Base-by-base conservation (phyloP, 1,284 basidiomycete species). In the Cerioporus squamosus region DNA sequence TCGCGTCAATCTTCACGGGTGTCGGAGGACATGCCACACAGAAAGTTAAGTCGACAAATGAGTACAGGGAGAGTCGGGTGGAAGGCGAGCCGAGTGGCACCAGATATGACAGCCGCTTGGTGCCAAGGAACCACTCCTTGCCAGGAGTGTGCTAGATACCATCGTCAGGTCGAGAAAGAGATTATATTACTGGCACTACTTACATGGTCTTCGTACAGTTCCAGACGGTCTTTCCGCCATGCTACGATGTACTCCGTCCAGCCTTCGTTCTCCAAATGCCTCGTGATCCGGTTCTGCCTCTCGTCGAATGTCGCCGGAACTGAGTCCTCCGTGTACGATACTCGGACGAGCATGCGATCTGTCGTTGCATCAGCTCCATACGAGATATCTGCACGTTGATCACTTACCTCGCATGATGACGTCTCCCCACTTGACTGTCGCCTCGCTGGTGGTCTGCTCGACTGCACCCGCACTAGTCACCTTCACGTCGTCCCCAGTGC, bases 281-380 rank as follows among this genome's bases (percentile, higher is more conserved):
- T 78, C 5, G 86, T 83, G 5, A 79, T 82, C 1, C 88, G 83
- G 66, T 90, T 85, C 56, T 82, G 78, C 36, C 75, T 72, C 66
- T 94, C 93, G 66, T 93, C 86, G 66, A 93, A 94, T 47, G 79
- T 72, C 5, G 69, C 63, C 4, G 81, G 74, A 1, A 91, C 65
- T 23, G 74, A 74, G 57, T 85, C 83, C 53, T 82, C 81, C 5
- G 85, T 84, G 67, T 88, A 85, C 46, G 81, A 84, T 9, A 88
- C 79, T 60, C 91, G 83, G 44, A 95, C 86, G 14, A 94, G 81
- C 91, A 95, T 95, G 63, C 93, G 82, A 72, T 95, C 93, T 91
- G 72, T 57, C 31, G 59, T 51, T 15, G 10, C 59, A 49, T 60
- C 62, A 71, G 50, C 66, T 39, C 33, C 40, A 53, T 46, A 20